Conservation (phyloP, 192 early-diverging fungal genomes). For the Phycomyces blakesleeanus region DNA sequence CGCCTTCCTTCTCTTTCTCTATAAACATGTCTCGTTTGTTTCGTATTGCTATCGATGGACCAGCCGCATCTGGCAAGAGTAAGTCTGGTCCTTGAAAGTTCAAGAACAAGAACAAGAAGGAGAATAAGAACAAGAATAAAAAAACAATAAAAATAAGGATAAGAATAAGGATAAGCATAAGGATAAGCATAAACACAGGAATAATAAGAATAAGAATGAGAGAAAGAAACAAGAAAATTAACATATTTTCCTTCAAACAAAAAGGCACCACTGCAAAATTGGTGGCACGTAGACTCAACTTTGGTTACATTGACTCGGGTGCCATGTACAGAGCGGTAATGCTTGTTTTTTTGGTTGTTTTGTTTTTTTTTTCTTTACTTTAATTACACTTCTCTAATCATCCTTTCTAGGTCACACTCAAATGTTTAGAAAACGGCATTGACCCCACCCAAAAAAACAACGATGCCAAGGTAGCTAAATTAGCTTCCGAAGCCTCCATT, state of each 20-base stretch:
- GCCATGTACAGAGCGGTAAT: slow-evolving; percentile 58
- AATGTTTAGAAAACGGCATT: slow-evolving; percentile 31
- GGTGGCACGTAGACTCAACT: slow-evolving; percentile 61
- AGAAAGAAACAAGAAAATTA: background rate
- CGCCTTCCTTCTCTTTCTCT: slow-evolving; percentile 1
- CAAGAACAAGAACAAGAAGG: no score
- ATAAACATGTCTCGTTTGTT: slow-evolving; percentile 38
- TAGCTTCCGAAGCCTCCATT: slow-evolving; percentile 23
- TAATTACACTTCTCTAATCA: background rate
- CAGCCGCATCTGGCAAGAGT: slow-evolving; percentile 81
- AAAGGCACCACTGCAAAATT: slow-evolving; percentile 65
- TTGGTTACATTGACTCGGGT: slow-evolving; percentile 76
- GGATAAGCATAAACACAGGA: no score
- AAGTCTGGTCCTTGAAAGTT: slow-evolving; percentile 22
- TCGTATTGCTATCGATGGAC: slow-evolving; percentile 77
- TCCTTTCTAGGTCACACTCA: slow-evolving; percentile 37
- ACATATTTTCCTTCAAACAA: background rate
- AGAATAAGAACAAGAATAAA: background rate
- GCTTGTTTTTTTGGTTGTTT: no score
- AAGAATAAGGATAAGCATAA: no score
- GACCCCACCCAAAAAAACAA: slow-evolving; percentile 39
- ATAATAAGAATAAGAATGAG: no score
- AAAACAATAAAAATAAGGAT: no score
- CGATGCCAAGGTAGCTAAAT: slow-evolving; percentile 28
- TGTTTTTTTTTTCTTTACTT: no score